Conservation (phyloP, 192 early-diverging fungal genomes). For the Backusella mclennaniae region DNA sequence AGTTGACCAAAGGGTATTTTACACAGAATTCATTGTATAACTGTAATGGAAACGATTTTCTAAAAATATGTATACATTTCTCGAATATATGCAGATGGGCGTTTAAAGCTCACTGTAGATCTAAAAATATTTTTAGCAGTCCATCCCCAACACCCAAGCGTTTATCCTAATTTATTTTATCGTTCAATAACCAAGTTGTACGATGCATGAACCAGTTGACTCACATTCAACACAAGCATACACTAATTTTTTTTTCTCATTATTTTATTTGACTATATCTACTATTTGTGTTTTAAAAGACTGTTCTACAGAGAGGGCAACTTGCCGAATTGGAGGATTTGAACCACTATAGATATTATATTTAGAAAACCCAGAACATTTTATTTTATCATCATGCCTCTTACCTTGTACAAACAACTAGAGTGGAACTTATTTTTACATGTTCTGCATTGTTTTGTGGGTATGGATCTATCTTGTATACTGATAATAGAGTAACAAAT, state of each 20-base stretch:
- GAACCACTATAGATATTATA: conserved; percentile 47
- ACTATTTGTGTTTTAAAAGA: conserved; percentile 40
- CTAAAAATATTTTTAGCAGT: neutral
- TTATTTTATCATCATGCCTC: neutral
- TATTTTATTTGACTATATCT: neutral
- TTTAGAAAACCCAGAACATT: neutral
- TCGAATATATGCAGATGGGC: neutral
- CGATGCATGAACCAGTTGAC: neutral
- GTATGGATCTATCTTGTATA: conserved; percentile 80
- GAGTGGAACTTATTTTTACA: conserved; percentile 97
- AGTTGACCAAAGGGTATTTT: neutral
- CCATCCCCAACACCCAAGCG: neutral
- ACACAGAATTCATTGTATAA: neutral
- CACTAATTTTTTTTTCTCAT: neutral
- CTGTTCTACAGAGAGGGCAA: conserved; percentile 57
- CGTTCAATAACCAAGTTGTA: neutral
- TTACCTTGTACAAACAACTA: conserved; percentile 85
- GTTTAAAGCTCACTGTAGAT: neutral
- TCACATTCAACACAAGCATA: neutral
- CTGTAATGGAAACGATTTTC: neutral
- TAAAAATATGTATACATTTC: neutral
- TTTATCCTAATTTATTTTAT: too few species aligned
- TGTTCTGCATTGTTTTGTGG: conserved; percentile 85
- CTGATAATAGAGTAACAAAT: conserved; percentile 98
- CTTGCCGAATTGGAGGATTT: conserved; percentile 58